A percentile compares a stretch with the other conserved stretches of the same genome.
Evolutionary conservation across 2,329 filamentous ascomycete genomes (phyloP).

Genomic region (Diaporthe longicolla): DNA sequence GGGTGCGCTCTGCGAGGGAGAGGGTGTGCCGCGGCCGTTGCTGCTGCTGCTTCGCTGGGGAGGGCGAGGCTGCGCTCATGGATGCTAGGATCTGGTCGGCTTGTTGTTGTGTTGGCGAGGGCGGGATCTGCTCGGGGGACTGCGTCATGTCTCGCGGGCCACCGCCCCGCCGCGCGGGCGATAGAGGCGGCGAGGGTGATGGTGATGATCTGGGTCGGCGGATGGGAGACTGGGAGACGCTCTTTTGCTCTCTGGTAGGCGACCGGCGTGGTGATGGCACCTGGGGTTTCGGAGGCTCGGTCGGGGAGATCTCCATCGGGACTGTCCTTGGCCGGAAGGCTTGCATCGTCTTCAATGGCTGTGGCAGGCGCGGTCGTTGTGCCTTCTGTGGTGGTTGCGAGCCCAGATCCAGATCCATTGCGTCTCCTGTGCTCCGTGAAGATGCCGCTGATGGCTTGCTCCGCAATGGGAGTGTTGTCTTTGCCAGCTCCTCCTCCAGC

Average conservation of each 20-base stretch:
- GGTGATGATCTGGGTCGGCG: constrained; percentile 1
- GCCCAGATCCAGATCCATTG: neutral
- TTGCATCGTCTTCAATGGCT: constrained; percentile 34
- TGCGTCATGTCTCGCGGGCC: constrained; percentile 9
- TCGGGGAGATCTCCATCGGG: constrained; percentile 32
- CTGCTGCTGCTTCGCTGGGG: constrained; percentile 65
- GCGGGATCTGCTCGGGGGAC: constrained; percentile 42
- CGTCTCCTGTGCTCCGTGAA: neutral
- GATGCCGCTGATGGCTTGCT: neutral
- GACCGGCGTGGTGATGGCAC: constrained; percentile 19
- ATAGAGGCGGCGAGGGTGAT: constrained; percentile 35
- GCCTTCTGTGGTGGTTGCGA: neutral
- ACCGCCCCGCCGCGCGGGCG: neutral
- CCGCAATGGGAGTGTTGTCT: constrained; percentile 39
- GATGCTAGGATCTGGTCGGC: constrained; percentile 71
- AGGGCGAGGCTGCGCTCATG: constrained; percentile 69
- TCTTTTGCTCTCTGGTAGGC: neutral
- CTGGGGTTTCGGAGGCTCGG: constrained; percentile 13
- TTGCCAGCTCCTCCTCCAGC: constrained; percentile 62
- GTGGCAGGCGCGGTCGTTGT: constrained; percentile 20
- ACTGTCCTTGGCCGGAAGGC: constrained; percentile 35
- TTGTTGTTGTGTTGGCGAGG: constrained; percentile 62
- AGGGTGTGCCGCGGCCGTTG: constrained; percentile 66
- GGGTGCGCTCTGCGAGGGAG: constrained; percentile 83
- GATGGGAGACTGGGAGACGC: neutral